Evolutionary conservation across 2,329 filamentous ascomycete genomes (phyloP), one percentile per base, ranked within the genome.

Genomic region (Clarireedia homoeocarpa): DNA sequence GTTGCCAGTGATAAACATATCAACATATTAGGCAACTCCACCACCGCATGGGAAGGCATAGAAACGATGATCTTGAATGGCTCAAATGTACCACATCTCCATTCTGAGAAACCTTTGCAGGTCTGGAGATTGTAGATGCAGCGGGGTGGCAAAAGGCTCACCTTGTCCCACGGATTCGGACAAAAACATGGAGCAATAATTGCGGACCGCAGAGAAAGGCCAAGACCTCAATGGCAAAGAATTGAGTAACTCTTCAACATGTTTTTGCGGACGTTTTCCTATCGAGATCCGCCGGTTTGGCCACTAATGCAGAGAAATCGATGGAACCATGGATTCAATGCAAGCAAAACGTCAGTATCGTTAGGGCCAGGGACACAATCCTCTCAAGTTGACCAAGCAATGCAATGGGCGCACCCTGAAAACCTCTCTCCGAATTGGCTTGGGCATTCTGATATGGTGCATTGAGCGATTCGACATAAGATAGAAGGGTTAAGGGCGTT

Each of bases 1-100:
- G 79, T 83, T 81, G 81, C 88, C 88, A 92, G 85, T 91, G 84
- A 80, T 84, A 46, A 82, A 77, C 77, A 80, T 74, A 73, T 75
- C 76, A 75, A 78, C 76, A 78, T 75, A 49, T 79, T 81, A 82
- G 67, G 73, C 76, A 78, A 77, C 79, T 82, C 81, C 81, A 84
- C 81, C 72, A 72, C 73, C 71, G 74, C 75, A 78, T 68, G 62
- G 63, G 65, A 66, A 65, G 63, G 65, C 65, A 69, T 67, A 63
- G 58, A 65, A 61, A 58, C 57, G 67, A 68, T 63, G 67, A 68
- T 68, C 65, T 67, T 60, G 65, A 62, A 63, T 62, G 62, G 63
- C 61, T 62, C 55, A 61, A 57, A 65, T 51, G 60, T 62, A 66
- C 62, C 61, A 67, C 66, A 65, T 68, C 64, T 64, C 62, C 61